These are phyloP conservation scores for Fistulinella prunicolor DNA, from an alignment of 768 basidiomycete genomes.

Conservation along the genomic window DNA sequence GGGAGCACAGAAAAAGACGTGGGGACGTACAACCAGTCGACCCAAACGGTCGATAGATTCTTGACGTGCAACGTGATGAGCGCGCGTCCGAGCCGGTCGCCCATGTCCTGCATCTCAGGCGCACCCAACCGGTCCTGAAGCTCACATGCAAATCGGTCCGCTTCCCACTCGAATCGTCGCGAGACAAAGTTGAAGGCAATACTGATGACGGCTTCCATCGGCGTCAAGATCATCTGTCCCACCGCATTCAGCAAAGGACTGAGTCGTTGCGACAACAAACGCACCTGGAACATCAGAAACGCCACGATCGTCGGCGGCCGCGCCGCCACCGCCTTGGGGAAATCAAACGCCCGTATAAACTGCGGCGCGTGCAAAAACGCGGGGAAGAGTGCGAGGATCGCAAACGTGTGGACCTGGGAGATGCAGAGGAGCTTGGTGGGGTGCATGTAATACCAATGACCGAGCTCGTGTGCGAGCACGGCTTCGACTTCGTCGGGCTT, in stretches of 20 bases:
- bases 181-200: conserved; percentile 80
- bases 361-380: conserved; percentile 82
- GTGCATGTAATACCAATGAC: conserved; percentile 94
- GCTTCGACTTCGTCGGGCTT: conserved; percentile 93
- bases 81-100: conserved; percentile 77
- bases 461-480: conserved; percentile 95
- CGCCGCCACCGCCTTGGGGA: conserved; percentile 59
- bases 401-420: conserved; percentile 85
- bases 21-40: conserved; percentile 72
- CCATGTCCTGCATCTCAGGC: conserved; percentile 77
- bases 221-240: conserved; percentile 71
- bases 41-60: conserved; percentile 91
- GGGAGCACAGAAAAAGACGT: neutral
- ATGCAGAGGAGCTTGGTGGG: conserved; percentile 85
- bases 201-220: conserved; percentile 69
- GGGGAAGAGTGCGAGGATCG: conserved; percentile 84
- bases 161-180: conserved; percentile 88
- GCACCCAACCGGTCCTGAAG: conserved; percentile 46
- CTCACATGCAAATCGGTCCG: conserved; percentile 83
- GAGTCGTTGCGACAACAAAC: neutral
- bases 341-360: conserved; percentile 78
- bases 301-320: conserved; percentile 79
- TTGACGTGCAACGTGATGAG: conserved; percentile 85
- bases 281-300: conserved; percentile 80
- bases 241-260: no score